Conservation (phyloP, 1,284 basidiomycete genomes). For the Cutaneotrichosporon sp. region DNA sequence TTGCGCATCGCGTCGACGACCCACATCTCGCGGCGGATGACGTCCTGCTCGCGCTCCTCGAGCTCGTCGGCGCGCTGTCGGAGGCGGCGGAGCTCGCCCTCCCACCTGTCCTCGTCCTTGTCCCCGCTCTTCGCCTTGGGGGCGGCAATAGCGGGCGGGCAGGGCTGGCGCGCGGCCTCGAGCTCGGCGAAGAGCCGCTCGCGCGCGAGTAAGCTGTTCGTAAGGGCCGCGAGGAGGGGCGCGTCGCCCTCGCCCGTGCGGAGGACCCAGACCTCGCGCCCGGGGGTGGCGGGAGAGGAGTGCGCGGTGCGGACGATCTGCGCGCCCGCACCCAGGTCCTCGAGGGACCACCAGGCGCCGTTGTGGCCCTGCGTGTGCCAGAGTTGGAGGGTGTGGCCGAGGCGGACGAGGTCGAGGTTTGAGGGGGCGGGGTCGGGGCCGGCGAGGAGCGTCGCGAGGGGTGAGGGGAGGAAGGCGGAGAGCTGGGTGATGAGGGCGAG, state of each 20-base stretch:
- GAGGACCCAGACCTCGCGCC: conserved; percentile 49
- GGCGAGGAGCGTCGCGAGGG: conserved; percentile 35
- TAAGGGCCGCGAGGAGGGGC: conserved; percentile 31
- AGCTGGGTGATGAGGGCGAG: conserved; percentile 41
- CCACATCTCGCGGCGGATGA: conserved; percentile 46
- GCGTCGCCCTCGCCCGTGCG: conserved; percentile 25
- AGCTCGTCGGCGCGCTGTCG: conserved; percentile 39
- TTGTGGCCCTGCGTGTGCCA: conserved; percentile 28
- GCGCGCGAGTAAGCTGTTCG: conserved; percentile 39
- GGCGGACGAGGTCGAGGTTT: conserved; percentile 30
- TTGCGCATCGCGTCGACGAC: conserved; percentile 49
- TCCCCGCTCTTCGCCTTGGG: conserved; percentile 1
- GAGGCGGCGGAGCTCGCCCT: conserved; percentile 18
- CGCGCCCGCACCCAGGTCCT: conserved; percentile 43
- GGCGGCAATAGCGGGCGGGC: conserved; percentile 12
- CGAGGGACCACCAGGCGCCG: conserved; percentile 40
- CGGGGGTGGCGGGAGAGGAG: too few species aligned
- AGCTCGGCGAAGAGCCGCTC: conserved; percentile 36
- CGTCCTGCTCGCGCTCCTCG: conserved; percentile 45
- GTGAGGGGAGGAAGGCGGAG: conserved; percentile 45
- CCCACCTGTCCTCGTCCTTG: conserved; percentile 12
- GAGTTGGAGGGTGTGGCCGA: conserved; percentile 29
- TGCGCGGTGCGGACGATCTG: conserved; percentile 33
- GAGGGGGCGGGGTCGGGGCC: conserved; percentile 13
- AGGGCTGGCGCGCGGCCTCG: conserved; percentile 21